Evolutionary conservation across 352 stramenopile species (phyloP).

Genomic region (Globisporangium orthogonon): DNA sequence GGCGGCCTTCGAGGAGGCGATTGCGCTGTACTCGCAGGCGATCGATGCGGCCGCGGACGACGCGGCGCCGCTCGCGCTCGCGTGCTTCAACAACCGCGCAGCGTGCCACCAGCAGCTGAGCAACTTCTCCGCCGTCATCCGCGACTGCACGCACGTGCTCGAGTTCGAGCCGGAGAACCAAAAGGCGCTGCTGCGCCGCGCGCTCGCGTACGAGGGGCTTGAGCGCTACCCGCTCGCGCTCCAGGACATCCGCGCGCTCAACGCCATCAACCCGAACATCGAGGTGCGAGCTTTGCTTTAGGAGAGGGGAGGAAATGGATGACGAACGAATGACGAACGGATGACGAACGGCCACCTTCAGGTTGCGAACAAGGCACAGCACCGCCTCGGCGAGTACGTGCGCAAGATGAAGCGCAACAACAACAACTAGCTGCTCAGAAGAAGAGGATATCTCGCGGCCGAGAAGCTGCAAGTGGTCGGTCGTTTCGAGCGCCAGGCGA

Average conservation of each 20-base stretch:
- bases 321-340: too few relatives aligned
- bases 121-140: slow-evolving; percentile 94
- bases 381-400: slow-evolving; percentile 85
- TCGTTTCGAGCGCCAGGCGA: too few relatives aligned
- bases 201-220: slow-evolving; percentile 93
- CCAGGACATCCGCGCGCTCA: slow-evolving; percentile 81
- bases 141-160: slow-evolving; percentile 92
- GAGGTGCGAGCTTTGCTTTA: slow-evolving; percentile 35
- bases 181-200: slow-evolving; percentile 92
- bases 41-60: slow-evolving; percentile 80
- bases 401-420: slow-evolving; percentile 71
- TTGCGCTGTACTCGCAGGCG: slow-evolving; percentile 91
- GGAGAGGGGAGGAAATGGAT: too few relatives aligned
- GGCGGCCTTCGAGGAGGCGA: slow-evolving; percentile 86
- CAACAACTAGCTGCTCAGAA: slow-evolving; percentile 34
- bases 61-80: slow-evolving; percentile 79
- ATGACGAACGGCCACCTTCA: slow-evolving; percentile 10
- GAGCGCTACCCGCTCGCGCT: slow-evolving; percentile 91
- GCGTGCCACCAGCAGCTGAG: slow-evolving; percentile 97
- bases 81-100: slow-evolving; percentile 93
- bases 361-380: slow-evolving; percentile 87
- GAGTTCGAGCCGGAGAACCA: slow-evolving; percentile 93
- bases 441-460: too few relatives aligned
- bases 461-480: too few relatives aligned
- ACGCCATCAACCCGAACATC: slow-evolving; percentile 85